Percentiles rank a stretch among this genome's conserved stretches.
These are phyloP conservation scores for Cladosporium velox DNA, from an alignment of 2,329 filamentous ascomycete species.

Conservation along the genomic window DNA sequence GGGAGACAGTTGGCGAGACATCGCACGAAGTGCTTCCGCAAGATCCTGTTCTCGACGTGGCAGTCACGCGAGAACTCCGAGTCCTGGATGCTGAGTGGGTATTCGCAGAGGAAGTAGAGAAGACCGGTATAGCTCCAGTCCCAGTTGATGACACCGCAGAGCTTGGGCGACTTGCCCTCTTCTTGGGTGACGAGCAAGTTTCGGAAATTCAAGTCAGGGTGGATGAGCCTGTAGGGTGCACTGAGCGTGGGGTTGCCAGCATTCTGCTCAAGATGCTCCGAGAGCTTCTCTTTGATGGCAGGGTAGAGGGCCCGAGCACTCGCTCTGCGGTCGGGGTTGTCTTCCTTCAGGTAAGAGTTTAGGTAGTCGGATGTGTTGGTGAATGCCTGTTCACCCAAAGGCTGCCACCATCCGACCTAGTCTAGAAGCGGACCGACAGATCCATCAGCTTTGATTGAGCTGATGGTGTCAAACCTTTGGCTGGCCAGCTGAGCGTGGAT, in stretches of 20 bases:
- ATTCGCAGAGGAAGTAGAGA: conserved; percentile 24
- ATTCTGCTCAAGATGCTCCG: too few species aligned
- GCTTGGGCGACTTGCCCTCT: not conserved
- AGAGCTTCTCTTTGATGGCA: too few species aligned
- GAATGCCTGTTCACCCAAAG: not conserved
- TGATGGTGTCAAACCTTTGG: not conserved
- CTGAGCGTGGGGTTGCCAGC: too few species aligned
- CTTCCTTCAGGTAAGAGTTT: not conserved
- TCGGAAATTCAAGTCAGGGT: too few species aligned
- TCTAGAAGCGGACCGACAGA: not conserved
- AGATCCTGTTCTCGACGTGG: too few species aligned
- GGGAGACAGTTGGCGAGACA: too few species aligned
- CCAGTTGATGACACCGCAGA: conserved; percentile 27
- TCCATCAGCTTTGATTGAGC: not conserved
- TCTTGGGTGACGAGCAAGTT: not conserved
- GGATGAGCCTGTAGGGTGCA: too few species aligned
- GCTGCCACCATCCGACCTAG: not conserved
- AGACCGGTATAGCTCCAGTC: conserved; percentile 21
- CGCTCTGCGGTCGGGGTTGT: not conserved
- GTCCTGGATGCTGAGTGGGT: conserved; percentile 23
- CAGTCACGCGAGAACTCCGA: too few species aligned
- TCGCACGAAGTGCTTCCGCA: too few species aligned
- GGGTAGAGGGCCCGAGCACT: not conserved
- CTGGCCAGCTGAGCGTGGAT: not conserved
- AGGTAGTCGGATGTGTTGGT: not conserved